Conservation (phyloP, 306 rosid genomes). For the Luffa aegyptiaca region DNA sequence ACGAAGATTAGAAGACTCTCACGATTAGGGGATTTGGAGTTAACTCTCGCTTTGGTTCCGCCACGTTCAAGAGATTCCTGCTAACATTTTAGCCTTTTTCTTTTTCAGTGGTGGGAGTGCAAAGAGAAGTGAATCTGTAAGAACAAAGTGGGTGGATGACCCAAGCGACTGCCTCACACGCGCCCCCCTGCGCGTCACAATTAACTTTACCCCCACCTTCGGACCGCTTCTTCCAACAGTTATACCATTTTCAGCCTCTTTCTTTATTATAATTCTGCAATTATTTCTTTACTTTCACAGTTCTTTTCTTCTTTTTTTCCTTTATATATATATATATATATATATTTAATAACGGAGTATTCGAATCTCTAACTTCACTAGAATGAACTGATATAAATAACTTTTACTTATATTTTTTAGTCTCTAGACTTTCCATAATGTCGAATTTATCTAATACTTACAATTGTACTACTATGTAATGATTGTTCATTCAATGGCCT, state of each 20-base stretch:
- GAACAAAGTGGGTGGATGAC: slow-evolving; percentile 11
- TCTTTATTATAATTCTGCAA: background rate
- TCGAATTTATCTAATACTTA: no score
- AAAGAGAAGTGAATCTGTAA: background rate
- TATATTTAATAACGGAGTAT: no score
- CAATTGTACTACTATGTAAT: no score
- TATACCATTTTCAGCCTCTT: background rate
- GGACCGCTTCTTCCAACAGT: slow-evolving; percentile 10
- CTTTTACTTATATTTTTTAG: no score
- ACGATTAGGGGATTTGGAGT: rapidly evolving
- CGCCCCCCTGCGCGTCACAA: background rate
- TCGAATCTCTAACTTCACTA: no score
- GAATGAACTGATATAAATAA: no score
- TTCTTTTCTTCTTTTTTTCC: background rate
- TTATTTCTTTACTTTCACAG: background rate
- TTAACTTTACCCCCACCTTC: background rate
- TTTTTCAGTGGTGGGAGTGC: slow-evolving; percentile 5
- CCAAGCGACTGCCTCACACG: background rate
- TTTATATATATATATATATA: no score
- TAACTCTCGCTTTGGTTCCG: slow-evolving; percentile 20
- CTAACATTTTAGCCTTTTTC: slow-evolving; percentile 2
- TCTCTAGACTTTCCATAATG: no score
- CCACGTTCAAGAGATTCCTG: slow-evolving; percentile 7
- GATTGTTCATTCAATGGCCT: no score
- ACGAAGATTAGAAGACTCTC: background rate